Percentiles rank a stretch among this genome's conserved stretches.
These are phyloP conservation scores for Colletotrichum sansevieriae DNA, from an alignment of 2,329 filamentous ascomycete species.

Conservation along the genomic window DNA sequence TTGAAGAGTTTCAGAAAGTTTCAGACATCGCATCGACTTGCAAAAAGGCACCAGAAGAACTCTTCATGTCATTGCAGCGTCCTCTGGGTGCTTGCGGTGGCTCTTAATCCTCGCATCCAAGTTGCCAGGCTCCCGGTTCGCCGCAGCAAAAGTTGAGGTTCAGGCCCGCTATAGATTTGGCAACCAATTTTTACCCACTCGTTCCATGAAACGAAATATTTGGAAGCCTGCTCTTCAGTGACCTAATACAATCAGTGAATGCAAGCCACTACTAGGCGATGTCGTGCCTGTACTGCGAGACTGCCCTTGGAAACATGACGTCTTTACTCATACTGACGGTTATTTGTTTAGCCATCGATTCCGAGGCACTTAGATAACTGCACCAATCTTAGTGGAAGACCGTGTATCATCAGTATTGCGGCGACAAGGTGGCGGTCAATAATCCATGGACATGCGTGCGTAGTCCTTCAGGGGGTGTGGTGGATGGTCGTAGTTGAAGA, in stretches of 20 bases:
- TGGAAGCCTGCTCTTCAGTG: constrained; percentile 1
- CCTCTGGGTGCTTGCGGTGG: background rate
- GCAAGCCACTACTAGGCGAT: background rate
- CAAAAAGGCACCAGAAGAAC: no score
- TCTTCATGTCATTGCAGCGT: no score
- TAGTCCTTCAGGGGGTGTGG: constrained; percentile 1
- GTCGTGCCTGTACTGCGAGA: background rate
- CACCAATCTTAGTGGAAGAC: constrained; percentile 2
- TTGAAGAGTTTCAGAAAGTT: background rate
- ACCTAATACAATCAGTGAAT: background rate
- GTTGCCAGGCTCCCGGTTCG: background rate
- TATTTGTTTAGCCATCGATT: background rate
- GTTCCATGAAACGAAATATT: background rate
- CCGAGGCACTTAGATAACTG: background rate
- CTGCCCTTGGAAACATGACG: no score
- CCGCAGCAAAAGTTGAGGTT: no score
- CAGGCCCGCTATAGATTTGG: no score
- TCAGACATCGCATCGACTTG: background rate
- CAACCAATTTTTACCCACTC: no score
- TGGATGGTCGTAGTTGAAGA: background rate
- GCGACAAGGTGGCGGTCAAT: no score
- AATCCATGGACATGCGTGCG: no score
- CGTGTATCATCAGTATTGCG: constrained; percentile 9
- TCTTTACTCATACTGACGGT: no score
- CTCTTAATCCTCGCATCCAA: background rate